phyloP scores from a whole-genome alignment of 2,329 filamentous ascomycete species.

The Hymenoscyphus fructigenus region DNA sequence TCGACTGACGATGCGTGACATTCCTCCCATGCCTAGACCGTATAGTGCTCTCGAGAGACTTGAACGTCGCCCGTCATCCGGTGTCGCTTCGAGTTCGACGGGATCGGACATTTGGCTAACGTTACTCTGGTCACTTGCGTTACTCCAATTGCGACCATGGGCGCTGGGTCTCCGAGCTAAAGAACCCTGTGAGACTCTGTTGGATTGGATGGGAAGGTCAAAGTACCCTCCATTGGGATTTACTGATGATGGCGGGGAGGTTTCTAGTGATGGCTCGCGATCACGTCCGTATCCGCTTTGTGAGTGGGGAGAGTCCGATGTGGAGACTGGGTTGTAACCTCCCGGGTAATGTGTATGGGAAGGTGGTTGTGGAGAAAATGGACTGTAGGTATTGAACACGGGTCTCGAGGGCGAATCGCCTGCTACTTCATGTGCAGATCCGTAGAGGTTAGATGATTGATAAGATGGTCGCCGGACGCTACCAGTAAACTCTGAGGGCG shows the following conservation, averaged over 20 bases:
- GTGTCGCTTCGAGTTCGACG: constrained; percentile 24
- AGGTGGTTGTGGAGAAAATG: constrained; percentile 23
- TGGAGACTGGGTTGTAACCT: constrained; percentile 28
- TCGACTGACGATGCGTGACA: constrained; percentile 28
- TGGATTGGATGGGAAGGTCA: constrained; percentile 20
- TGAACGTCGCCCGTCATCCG: constrained; percentile 15
- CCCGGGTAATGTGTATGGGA: constrained; percentile 19
- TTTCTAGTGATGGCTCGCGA: constrained; percentile 21
- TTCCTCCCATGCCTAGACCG: constrained; percentile 36
- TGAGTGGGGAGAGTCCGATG: constrained; percentile 20
- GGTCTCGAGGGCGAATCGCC: constrained; percentile 26
- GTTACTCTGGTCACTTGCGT: constrained; percentile 24
- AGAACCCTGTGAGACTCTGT: constrained; percentile 19
- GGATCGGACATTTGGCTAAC: constrained; percentile 20
- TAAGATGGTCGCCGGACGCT: constrained; percentile 21
- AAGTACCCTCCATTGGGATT: constrained; percentile 25
- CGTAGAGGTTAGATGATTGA: constrained; percentile 15
- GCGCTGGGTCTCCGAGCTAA: constrained; percentile 21
- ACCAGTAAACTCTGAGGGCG: constrained; percentile 19
- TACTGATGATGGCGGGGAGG: constrained; percentile 21
- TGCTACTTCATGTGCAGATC: constrained; percentile 23
- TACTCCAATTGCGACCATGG: constrained; percentile 29
- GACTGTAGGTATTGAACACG: constrained; percentile 15
- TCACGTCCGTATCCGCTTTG: constrained; percentile 9
- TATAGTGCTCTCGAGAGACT: constrained; percentile 18